phyloP scores from a whole-genome alignment of 768 basidiomycete genomes.

The Tulasnella sp. region DNA sequence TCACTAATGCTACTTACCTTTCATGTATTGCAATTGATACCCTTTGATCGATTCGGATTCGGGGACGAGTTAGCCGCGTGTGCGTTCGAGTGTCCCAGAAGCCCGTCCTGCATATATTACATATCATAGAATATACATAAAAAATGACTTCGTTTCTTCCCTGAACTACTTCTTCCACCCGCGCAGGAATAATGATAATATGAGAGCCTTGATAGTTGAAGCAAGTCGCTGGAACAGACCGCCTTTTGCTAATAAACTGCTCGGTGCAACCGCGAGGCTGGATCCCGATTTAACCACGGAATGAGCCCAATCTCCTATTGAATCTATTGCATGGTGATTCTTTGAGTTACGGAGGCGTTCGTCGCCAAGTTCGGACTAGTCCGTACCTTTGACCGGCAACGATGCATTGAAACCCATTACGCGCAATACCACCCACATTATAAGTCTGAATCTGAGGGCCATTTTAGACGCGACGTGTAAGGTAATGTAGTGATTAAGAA shows the following conservation, averaged over 20 bases:
- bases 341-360: neutral
- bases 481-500: neutral
- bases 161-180: neutral
- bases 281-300: neutral
- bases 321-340: neutral
- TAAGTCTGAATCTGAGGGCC: neutral
- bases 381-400: neutral
- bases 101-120: neutral
- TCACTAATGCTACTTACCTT: conserved; percentile 3
- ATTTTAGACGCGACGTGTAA: neutral
- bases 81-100: neutral
- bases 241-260: neutral
- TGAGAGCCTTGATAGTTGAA: neutral
- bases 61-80: neutral
- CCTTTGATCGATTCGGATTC: neutral
- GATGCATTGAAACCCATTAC: neutral
- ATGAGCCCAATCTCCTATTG: neutral
- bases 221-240: neutral
- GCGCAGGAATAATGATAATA: neutral
- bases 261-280: neutral
- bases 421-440: neutral
- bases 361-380: neutral
- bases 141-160: neutral
- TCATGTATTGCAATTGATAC: conserved; percentile 1
- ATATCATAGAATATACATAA: neutral